A percentile compares a stretch with the other conserved stretches of the same genome.
Conservation (phyloP, 768 basidiomycete genomes). For the Pleurotus eryngii region DNA sequence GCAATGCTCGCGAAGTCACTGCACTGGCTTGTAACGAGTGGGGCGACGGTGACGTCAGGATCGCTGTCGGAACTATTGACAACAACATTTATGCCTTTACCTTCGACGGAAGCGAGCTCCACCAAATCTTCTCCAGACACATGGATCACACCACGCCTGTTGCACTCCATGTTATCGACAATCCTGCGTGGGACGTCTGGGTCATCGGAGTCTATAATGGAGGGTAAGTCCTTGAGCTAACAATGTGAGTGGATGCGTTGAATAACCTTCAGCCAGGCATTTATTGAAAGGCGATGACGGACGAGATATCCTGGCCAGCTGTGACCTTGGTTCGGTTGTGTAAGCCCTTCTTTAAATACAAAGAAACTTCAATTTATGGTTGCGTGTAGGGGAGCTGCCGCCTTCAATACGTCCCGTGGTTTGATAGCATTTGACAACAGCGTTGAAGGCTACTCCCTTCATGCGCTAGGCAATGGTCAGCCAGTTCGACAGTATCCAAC, state of each 20-base stretch:
- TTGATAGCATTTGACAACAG: slow-evolving; percentile 18
- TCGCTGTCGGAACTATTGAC: background rate
- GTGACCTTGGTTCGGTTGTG: background rate
- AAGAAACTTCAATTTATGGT: slow-evolving; percentile 1
- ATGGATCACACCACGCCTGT: background rate
- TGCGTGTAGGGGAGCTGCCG: slow-evolving; percentile 12
- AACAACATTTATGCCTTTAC: background rate
- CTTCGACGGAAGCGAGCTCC: background rate
- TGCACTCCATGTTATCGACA: background rate
- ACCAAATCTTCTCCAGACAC: background rate
- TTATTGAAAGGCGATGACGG: background rate
- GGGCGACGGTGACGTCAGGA: background rate
- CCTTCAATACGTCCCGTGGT: slow-evolving; percentile 6
- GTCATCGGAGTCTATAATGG: slow-evolving; percentile 1
- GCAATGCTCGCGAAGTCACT: slow-evolving; percentile 1
- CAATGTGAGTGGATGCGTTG: background rate
- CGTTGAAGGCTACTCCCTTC: slow-evolving; percentile 16
- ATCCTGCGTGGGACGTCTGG: background rate
- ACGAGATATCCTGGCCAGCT: background rate
- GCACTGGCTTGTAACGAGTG: background rate
- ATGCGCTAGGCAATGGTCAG: slow-evolving; percentile 15
- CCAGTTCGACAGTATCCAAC: slow-evolving; percentile 11
- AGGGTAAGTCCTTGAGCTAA: background rate
- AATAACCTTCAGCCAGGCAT: background rate
- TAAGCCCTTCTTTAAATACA: background rate